Base-by-base conservation (phyloP, 2,329 filamentous ascomycete species). In the Emydomyces testavorans region DNA sequence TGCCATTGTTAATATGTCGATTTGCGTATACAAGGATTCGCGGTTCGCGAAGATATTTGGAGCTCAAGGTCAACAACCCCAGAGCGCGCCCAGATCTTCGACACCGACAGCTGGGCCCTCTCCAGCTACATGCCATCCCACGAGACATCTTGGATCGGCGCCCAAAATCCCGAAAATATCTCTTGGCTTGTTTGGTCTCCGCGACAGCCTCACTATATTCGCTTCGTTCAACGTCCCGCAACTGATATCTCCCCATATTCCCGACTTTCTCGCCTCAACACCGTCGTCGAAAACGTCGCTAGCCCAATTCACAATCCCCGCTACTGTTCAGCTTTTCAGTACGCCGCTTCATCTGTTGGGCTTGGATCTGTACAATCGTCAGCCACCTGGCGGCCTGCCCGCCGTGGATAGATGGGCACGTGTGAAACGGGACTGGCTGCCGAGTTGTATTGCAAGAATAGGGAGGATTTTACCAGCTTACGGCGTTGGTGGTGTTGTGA, bases 221-320 rank as follows among this genome's bases (percentile, higher is more conserved):
- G 87, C 87, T 3, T 85, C 80, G 10, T 96, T 95, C 75, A 95
- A 95, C 62, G 70, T 94, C 1, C 90, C 90, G 0, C 78, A 85
- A 0, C 60, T 92, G 1, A 72, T 95, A 7, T 85, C 85, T 0
- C 86, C 87, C 0, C 65, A 70, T 4, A 69, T 94, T 16, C 77
- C 74, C 11, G 66, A 74, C 15, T 70, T 72, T 23, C 60, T 83
- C 52, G 66, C 65, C 4, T 55, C 63, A 10, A 65, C 68, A 62
- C 42, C 65, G 2, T 56, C 58, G 2, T 71, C 73, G 48, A 75
- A 76, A 52, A 64, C 80, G 26, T 67, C 79, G 13, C 69, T 83
- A 2, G 85, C 86, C 21, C 88, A 94, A 65, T 92, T 94, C 60
- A 63, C 79, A 1, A 85, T 85, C 8, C 88, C 88, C 0, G 88